A percentile compares a stretch with the other conserved stretches of the same genome.
phyloP scores from a whole-genome alignment of 2,329 filamentous ascomycete genomes.

The Pseudonectria foliicola region DNA sequence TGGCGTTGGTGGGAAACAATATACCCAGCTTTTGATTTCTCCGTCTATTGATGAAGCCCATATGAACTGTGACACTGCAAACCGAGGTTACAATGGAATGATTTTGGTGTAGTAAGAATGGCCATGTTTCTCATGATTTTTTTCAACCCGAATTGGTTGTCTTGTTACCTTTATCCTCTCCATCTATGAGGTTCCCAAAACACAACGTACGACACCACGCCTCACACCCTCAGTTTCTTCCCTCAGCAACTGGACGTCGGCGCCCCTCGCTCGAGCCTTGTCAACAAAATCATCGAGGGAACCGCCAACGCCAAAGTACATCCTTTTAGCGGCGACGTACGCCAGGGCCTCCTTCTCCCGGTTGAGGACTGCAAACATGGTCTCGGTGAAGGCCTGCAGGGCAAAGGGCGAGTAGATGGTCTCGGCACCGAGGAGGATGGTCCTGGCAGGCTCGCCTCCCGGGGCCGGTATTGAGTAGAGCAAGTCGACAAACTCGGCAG shows the following conservation, averaged over 20 bases:
- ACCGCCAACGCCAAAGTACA: constrained; percentile 81
- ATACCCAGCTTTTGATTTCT: neutral
- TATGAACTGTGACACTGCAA: no score
- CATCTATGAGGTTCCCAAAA: constrained; percentile 20
- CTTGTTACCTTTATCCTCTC: neutral
- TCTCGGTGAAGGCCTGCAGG: constrained; percentile 60
- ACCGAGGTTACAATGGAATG: neutral
- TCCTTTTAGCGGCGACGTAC: constrained; percentile 66
- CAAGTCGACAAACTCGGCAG: constrained; percentile 53
- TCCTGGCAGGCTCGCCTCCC: constrained; percentile 16
- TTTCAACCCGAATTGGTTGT: constrained; percentile 3
- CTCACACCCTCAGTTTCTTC: constrained; percentile 56
- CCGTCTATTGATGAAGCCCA: neutral
- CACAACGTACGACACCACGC: constrained; percentile 51
- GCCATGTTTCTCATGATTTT: neutral
- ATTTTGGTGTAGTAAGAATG: neutral
- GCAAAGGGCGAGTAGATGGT: constrained; percentile 77
- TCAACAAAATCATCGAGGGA: constrained; percentile 68
- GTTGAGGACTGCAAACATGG: constrained; percentile 52
- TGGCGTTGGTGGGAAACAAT: neutral
- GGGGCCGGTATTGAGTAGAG: constrained; percentile 33
- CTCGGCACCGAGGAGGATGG: constrained; percentile 64
- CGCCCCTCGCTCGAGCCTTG: constrained; percentile 42
- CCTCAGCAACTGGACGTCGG: constrained; percentile 41
- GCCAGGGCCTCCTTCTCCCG: constrained; percentile 46